These are phyloP conservation scores for Rubia peregrina DNA, from an alignment of 305 asterid species.

Conservation along the genomic window DNA sequence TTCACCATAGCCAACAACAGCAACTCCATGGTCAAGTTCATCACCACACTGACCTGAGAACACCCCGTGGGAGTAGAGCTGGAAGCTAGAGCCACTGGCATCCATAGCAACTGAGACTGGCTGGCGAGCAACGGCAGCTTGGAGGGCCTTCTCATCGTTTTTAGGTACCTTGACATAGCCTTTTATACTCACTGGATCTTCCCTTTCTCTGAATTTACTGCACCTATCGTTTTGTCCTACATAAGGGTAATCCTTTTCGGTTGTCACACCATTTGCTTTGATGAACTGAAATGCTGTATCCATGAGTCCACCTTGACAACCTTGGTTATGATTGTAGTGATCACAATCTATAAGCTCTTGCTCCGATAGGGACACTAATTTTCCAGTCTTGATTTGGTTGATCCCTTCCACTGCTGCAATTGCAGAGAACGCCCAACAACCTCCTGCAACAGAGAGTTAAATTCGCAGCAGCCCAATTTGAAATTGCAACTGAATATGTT, in stretches of 20 bases:
- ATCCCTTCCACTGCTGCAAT: conserved; percentile 34
- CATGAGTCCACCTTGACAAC: conserved; percentile 49
- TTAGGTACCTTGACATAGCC: conserved; percentile 37
- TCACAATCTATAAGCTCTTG: conserved; percentile 36
- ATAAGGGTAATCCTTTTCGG: conserved; percentile 48
- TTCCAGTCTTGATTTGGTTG: conserved; percentile 26
- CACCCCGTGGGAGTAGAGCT: conserved; percentile 47
- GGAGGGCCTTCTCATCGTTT: conserved; percentile 32
- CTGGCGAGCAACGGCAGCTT: conserved; percentile 46
- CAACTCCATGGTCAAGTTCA: conserved; percentile 43
- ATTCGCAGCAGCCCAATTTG: neutral
- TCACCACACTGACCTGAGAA: conserved; percentile 42
- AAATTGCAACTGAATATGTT: neutral
- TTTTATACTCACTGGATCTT: conserved; percentile 35
- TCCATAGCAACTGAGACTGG: conserved; percentile 68
- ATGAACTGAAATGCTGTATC: conserved; percentile 51
- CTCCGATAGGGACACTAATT: conserved; percentile 26
- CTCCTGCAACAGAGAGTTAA: conserved; percentile 23
- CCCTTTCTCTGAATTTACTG: conserved; percentile 14
- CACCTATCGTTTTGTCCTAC: conserved; percentile 34
- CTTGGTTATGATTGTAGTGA: conserved; percentile 16
- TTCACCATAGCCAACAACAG: conserved; percentile 47
- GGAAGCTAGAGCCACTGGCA: conserved; percentile 40
- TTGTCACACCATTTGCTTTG: conserved; percentile 40
- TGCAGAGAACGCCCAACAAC: conserved; percentile 37